Conservation (phyloP, 192 early-diverging fungal genomes). For the Coemansia sp. region DNA sequence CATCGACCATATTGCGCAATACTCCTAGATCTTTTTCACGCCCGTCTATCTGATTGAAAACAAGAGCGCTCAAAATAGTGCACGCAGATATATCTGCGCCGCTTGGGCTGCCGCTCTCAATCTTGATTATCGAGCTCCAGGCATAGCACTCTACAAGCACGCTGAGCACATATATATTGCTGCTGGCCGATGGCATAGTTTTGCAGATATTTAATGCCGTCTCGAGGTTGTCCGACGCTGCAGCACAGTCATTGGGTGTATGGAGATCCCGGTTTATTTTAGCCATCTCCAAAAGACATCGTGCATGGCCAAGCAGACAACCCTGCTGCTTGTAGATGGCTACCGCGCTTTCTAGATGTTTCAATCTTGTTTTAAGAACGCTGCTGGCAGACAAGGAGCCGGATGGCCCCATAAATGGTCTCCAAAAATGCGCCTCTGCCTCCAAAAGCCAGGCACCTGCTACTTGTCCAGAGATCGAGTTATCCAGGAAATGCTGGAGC, state of each 20-base stretch:
- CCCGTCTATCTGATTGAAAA: constrained; percentile 3
- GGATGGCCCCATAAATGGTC: constrained; percentile 16
- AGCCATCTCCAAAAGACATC: constrained; percentile 32
- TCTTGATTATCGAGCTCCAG: constrained; percentile 27
- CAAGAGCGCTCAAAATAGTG: constrained; percentile 16
- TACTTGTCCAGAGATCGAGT: not conserved
- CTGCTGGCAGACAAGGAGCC: not conserved
- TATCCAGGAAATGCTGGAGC: constrained; percentile 3
- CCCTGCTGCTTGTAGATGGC: constrained; percentile 6
- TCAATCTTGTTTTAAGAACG: constrained; percentile 4
- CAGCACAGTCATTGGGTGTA: not conserved
- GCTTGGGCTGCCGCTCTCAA: constrained; percentile 12
- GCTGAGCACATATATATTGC: constrained; percentile 14
- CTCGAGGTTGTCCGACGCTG: constrained; percentile 9
- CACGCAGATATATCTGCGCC: constrained; percentile 8
- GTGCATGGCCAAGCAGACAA: constrained; percentile 21
- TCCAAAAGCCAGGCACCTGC: constrained; percentile 40
- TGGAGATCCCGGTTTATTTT: constrained; percentile 28
- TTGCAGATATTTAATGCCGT: constrained; percentile 29
- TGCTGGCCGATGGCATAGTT: not conserved
- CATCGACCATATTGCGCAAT: constrained; percentile 19
- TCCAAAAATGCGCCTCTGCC: constrained; percentile 33
- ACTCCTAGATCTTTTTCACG: constrained; percentile 3
- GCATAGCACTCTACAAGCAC: constrained; percentile 35
- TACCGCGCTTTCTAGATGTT: constrained; percentile 14